A percentile compares a stretch with the other conserved stretches of the same genome.
phyloP scores from a whole-genome alignment of 2,329 filamentous ascomycete genomes.

The Aspergillus felis region DNA sequence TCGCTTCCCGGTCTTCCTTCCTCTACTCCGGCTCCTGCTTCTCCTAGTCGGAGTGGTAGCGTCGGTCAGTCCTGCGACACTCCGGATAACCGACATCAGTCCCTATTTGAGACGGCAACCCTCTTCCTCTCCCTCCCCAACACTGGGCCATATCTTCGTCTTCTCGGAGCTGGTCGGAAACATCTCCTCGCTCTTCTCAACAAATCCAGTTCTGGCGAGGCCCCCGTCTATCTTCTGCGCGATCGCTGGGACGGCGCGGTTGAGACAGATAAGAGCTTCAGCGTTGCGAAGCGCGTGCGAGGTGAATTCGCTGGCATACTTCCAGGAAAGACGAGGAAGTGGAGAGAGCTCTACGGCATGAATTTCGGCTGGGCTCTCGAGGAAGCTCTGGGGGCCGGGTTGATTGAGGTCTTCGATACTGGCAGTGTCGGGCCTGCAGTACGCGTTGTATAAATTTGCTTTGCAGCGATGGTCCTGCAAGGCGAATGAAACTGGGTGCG shows the following conservation, averaged over 20 bases:
- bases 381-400: constrained; percentile 57
- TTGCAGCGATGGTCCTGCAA: not conserved
- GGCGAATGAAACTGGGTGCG: not conserved
- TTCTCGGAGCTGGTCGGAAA: constrained; percentile 51
- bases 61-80: not conserved
- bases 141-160: constrained; percentile 57
- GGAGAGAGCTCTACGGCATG: constrained; percentile 58
- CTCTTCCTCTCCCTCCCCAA: constrained; percentile 56
- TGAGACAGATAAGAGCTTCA: constrained; percentile 41
- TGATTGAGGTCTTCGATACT: constrained; percentile 61
- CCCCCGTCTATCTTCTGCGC: constrained; percentile 50
- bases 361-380: constrained; percentile 59
- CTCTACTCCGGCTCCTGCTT: constrained; percentile 11
- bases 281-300: constrained; percentile 50
- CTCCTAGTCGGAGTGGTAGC: constrained; percentile 24
- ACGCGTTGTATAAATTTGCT: constrained; percentile 29
- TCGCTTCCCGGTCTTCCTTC: constrained; percentile 31
- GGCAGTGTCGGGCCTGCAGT: constrained; percentile 58
- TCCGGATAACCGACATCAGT: not conserved
- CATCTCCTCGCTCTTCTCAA: constrained; percentile 53
- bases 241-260: constrained; percentile 64
- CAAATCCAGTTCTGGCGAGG: constrained; percentile 52
- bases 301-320: constrained; percentile 54
- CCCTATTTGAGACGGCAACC: constrained; percentile 25
- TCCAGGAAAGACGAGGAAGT: constrained; percentile 60